Conservation (phyloP, 352 stramenopile species). For the Phytophthora syringae region DNA sequence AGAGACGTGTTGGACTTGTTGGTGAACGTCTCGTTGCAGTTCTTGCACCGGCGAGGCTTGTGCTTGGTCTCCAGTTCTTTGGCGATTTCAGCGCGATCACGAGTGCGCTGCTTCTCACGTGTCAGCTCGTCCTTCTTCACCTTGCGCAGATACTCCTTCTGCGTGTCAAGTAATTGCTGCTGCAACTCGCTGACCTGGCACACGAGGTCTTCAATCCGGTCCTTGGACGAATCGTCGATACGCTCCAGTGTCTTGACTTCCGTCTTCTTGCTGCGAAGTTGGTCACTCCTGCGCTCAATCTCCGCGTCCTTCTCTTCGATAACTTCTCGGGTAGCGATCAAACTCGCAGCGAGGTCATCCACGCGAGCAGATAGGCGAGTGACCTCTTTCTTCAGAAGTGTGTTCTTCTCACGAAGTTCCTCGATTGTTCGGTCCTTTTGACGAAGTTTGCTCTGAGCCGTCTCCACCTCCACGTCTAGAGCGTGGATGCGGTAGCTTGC, state of each 20-base stretch:
- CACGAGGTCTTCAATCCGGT: constrained; percentile 81
- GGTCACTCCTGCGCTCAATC: constrained; percentile 65
- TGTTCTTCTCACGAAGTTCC: constrained; percentile 72
- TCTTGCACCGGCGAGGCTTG: constrained; percentile 78
- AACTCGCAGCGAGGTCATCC: constrained; percentile 54
- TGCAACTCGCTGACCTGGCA: constrained; percentile 74
- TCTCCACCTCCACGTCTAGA: constrained; percentile 77
- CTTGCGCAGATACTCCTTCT: constrained; percentile 84
- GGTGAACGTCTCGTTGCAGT: constrained; percentile 86
- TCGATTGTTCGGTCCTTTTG: constrained; percentile 78
- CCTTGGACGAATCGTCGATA: constrained; percentile 79
- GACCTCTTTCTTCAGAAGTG: constrained; percentile 72
- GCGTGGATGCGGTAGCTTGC: constrained; percentile 77
- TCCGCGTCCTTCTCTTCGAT: constrained; percentile 67
- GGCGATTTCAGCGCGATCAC: constrained; percentile 70
- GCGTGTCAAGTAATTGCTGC: constrained; percentile 75
- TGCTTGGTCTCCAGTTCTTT: constrained; percentile 77
- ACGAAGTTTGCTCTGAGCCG: constrained; percentile 74
- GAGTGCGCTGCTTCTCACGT: constrained; percentile 70
- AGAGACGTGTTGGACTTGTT: constrained; percentile 85
- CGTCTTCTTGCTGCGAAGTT: constrained; percentile 76
- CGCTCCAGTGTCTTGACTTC: constrained; percentile 81
- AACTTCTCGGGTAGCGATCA: constrained; percentile 57
- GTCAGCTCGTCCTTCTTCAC: constrained; percentile 77
- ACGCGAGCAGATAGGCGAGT: constrained; percentile 50